Base-by-base conservation (phyloP, 2,329 filamentous ascomycete genomes). In the Aspergillus sp. region DNA sequence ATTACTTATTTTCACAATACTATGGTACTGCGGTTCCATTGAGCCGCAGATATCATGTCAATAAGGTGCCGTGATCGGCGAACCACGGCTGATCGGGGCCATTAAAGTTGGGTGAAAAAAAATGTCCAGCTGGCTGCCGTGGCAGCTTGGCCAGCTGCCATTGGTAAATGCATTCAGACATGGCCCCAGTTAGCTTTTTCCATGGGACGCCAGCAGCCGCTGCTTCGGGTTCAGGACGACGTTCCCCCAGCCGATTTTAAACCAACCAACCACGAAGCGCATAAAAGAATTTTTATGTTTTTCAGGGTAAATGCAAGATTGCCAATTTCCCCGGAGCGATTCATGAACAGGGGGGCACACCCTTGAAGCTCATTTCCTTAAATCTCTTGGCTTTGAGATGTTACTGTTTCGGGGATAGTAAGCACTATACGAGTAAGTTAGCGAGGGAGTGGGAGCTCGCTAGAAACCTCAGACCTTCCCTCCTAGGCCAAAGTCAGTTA, bases 41-140 rank as follows among this genome's bases (percentile, higher is more conserved):
- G 53, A 55, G 53, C 53, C 53, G 53, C 53, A 55, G 25, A 55
- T 32, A 55, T 55, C 52, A 55, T 55, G 52, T 55, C 39, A 55
- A 55, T 43, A 58, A 51, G 49, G 48, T 43, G 47, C 25, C 38
- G 49, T 53, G 56, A 58, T 58, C 56, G 56, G 47, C 56, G 56
- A 58, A 52, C 56, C 49, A 52, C 48, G 47, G 39, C 41, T 43
- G 21, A 52, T 52, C 25, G 47, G 38, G 56, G 19, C 12, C 38
- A 28, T 58, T 43, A 58, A 21, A 50, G 47, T 58, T 52, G 45
- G 15, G 23, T n/a, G 55, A 28, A 30, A 39, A 41, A 41, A 39
- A 45, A 25, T 19, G 17, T 15, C 23, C 39, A 55, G 38, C 41
- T 47, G 21, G 45, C 38, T 19, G 39, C 43, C 28, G 25, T n/a